phyloP scores from a whole-genome alignment of 306 rosid genomes.

The Rubus parviflorus region DNA sequence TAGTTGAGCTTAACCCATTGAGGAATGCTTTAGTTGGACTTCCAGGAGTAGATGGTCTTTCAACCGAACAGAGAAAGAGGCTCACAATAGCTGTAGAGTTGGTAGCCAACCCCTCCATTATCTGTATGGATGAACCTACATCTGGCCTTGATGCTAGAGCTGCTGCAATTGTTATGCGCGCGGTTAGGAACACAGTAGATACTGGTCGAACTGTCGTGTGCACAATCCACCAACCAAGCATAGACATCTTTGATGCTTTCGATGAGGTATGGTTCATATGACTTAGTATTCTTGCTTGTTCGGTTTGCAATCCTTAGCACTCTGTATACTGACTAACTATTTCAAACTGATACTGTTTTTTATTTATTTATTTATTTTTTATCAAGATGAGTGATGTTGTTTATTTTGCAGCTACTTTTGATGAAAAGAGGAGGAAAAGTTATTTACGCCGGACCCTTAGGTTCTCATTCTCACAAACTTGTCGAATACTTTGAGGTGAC shows the following conservation, averaged over 20 bases:
- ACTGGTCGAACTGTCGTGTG: constrained; percentile 50
- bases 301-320: neutral
- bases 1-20: constrained; percentile 39
- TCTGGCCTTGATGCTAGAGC: constrained; percentile 50
- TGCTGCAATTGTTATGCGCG: constrained; percentile 48
- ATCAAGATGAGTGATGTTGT: neutral
- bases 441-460: constrained; percentile 41
- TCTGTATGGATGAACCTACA: constrained; percentile 52
- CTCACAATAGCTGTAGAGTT: constrained; percentile 49
- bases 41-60: constrained; percentile 50
- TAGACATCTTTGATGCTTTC: constrained; percentile 48
- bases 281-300: neutral
- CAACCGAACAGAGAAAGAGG: constrained; percentile 49
- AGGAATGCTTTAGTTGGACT: constrained; percentile 43
- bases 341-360: neutral
- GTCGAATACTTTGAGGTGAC: constrained; percentile 41
- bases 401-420: constrained; percentile 30
- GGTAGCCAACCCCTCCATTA: constrained; percentile 49
- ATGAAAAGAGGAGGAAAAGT: constrained; percentile 49
- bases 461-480: constrained; percentile 31
- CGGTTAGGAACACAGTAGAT: constrained; percentile 47
- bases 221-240: constrained; percentile 54
- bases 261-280: constrained; percentile 34
- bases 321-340: neutral
- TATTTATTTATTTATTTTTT: too few relatives aligned